Base-by-base conservation (phyloP, 495 filamentous ascomycete species). In the Hamigera avellanea region DNA sequence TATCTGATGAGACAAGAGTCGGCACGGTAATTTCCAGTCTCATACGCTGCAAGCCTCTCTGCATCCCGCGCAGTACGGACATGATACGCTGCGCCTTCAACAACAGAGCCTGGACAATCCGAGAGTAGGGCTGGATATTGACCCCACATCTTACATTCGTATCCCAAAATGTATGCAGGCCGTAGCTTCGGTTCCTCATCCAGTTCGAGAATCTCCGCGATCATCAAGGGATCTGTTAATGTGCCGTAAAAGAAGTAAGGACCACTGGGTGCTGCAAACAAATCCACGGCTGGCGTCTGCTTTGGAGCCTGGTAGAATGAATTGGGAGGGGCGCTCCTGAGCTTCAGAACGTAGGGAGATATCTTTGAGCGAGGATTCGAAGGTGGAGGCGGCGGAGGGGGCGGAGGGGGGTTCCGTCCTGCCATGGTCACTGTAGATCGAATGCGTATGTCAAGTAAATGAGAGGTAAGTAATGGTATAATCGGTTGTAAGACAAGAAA, bases 181-280 rank as follows among this genome's bases (percentile, higher is more conserved):
- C 45, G 41, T 6, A 52, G 35, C 7, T 14, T 14, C 1, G 45
- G 46, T 12, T 32, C 25, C 1, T 40, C 12, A 3, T 49, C 41
- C 10, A 58, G 14, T 2, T 19, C 33, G 4, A 60, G 42, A 10
- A 52, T 36, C 1, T 49, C 35, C 2, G n/a, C n/a, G n/a, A n/a
- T n/a, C n/a, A n/a, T n/a, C n/a, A n/a, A 16, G 0, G 52, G 45
- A 18, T 61, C 42, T 2, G 44, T 34, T 8, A 62, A 39, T 6
- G 49, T 54, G 33, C 56, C 51, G 36, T 62, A 57, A 43, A 62
- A 57, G 34, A 61, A 60, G 40, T 58, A 64, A 1, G 46, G 42
- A 0, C 48, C 48, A 1, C 35, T 48, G 2, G 44, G 42, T 8
- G 50, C 37, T 2, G 35, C 33, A 27, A 33, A 33, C n/a, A 37